phyloP scores from a whole-genome alignment of 257 asterid genomes.

The Oldenlandia corymbosa region DNA sequence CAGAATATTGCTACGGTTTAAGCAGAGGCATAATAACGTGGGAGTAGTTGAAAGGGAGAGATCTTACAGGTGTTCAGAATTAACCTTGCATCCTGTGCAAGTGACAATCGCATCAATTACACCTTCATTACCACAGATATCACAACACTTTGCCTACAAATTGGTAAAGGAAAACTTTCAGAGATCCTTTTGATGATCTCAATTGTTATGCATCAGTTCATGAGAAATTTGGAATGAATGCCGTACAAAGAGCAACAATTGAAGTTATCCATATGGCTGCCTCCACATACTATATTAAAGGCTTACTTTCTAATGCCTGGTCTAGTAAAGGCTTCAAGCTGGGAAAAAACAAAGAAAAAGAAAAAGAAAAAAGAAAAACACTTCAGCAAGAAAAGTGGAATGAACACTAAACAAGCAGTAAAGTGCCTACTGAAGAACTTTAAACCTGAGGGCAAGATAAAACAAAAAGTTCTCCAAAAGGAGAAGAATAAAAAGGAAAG shows the following conservation, averaged over 20 bases:
- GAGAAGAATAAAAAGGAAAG: too few relatives aligned
- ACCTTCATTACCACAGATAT: slow-evolving; percentile 60
- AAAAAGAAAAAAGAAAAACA: neutral
- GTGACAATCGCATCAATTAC: slow-evolving; percentile 30
- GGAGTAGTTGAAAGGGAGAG: slow-evolving; percentile 1
- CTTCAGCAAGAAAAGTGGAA: neutral
- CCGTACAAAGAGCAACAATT: neutral
- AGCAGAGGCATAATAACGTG: neutral
- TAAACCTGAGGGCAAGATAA: too few relatives aligned
- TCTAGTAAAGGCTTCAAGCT: too few relatives aligned
- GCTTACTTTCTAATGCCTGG: too few relatives aligned
- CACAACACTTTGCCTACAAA: slow-evolving; percentile 51
- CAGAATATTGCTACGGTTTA: neutral
- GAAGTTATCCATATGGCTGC: neutral
- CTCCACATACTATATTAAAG: too few relatives aligned
- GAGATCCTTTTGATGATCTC: neutral
- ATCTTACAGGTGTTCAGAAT: slow-evolving; percentile 53
- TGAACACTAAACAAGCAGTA: too few relatives aligned
- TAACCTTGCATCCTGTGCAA: slow-evolving; percentile 47
- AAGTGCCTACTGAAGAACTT: too few relatives aligned
- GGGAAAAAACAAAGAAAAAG: too few relatives aligned
- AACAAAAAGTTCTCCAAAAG: too few relatives aligned
- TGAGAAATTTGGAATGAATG: neutral
- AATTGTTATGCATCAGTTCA: neutral
- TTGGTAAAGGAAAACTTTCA: neutral